These are phyloP conservation scores for Cardamine occulta DNA, from an alignment of 345 rosid species.

Conservation along the genomic window DNA sequence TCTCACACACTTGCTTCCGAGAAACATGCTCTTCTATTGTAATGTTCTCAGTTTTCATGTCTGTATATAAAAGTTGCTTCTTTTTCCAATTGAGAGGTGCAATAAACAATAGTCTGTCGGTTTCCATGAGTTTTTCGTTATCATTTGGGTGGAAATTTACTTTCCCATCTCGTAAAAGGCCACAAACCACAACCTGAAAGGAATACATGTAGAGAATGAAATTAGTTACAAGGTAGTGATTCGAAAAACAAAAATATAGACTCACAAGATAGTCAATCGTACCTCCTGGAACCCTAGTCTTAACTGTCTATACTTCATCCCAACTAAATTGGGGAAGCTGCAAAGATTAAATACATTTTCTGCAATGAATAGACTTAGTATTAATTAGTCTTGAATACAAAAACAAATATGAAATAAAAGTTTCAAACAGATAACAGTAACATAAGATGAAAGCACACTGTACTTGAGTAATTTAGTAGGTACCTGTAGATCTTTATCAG, in stretches of 20 bases:
- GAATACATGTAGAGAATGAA: constrained; percentile 23
- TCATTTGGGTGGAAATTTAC: constrained; percentile 85
- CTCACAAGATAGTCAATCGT: constrained; percentile 20
- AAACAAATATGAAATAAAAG: neutral
- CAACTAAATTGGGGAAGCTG: constrained; percentile 78
- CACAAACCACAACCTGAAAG: constrained; percentile 90
- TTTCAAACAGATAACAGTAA: constrained; percentile 18
- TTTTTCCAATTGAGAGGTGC: constrained; percentile 70
- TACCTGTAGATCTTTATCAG: constrained; percentile 93
- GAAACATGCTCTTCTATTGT: constrained; percentile 45
- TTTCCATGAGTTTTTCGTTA: constrained; percentile 66
- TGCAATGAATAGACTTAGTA: constrained; percentile 53
- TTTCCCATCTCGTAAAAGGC: constrained; percentile 75
- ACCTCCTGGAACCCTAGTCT: constrained; percentile 84
- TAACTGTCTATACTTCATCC: constrained; percentile 67
- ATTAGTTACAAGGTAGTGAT: neutral
- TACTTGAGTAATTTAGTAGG: constrained; percentile 94
- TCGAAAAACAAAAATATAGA: constrained; percentile 6
- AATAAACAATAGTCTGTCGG: constrained; percentile 84
- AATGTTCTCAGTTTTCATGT: constrained; percentile 44
- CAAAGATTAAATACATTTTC: constrained; percentile 91
- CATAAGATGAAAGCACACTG: constrained; percentile 26
- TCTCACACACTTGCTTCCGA: constrained; percentile 49
- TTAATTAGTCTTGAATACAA: constrained; percentile 37
- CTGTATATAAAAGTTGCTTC: constrained; percentile 53